Percentiles rank a stretch among this genome's conserved stretches.
phyloP scores from a whole-genome alignment of 805 yeast species.

The Metschnikowia santaceciliae region DNA sequence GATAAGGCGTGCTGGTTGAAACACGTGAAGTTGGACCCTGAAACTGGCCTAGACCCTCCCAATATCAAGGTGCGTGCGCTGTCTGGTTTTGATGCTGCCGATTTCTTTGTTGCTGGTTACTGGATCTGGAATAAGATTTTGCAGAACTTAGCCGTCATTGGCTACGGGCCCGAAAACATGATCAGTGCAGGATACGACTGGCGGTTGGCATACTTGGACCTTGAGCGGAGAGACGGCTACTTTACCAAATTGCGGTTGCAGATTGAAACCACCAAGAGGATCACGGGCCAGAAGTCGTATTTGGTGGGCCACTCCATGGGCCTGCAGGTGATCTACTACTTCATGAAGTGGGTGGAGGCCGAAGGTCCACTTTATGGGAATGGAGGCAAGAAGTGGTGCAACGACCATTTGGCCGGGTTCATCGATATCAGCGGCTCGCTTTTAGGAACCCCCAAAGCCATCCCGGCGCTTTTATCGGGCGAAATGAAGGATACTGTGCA shows the following conservation, averaged over 20 bases:
- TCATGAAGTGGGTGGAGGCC: slow-evolving; percentile 96
- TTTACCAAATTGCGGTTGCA: slow-evolving; percentile 70
- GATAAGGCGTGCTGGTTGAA: slow-evolving; percentile 93
- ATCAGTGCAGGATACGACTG: slow-evolving; percentile 91
- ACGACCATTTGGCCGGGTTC: slow-evolving; percentile 73
- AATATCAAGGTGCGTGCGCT: slow-evolving; percentile 80
- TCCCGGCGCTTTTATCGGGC: slow-evolving; percentile 89
- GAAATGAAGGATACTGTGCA: slow-evolving; percentile 98
- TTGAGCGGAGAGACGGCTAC: slow-evolving; percentile 83
- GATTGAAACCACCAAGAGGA: slow-evolving; percentile 56
- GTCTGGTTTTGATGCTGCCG: slow-evolving; percentile 95
- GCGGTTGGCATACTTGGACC: slow-evolving; percentile 86
- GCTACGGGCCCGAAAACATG: slow-evolving; percentile 92
- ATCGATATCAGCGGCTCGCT: slow-evolving; percentile 88
- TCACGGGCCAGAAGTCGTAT: slow-evolving; percentile 65
- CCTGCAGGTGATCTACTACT: slow-evolving; percentile 80
- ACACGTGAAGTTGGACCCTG: slow-evolving; percentile 83
- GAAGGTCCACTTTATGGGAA: slow-evolving; percentile 75
- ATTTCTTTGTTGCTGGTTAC: slow-evolving; percentile 93
- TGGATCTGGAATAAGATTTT: slow-evolving; percentile 98
- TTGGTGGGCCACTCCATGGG: slow-evolving; percentile 96
- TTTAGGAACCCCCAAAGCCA: slow-evolving; percentile 91
- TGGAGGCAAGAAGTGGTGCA: slow-evolving; percentile 89
- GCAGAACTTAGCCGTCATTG: slow-evolving; percentile 91
- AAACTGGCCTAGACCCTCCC: slow-evolving; percentile 91